Percentiles rank a stretch among this genome's conserved stretches.
phyloP scores from a whole-genome alignment of 202 grass and related monocot genomes.

The Carex sylvatica region DNA sequence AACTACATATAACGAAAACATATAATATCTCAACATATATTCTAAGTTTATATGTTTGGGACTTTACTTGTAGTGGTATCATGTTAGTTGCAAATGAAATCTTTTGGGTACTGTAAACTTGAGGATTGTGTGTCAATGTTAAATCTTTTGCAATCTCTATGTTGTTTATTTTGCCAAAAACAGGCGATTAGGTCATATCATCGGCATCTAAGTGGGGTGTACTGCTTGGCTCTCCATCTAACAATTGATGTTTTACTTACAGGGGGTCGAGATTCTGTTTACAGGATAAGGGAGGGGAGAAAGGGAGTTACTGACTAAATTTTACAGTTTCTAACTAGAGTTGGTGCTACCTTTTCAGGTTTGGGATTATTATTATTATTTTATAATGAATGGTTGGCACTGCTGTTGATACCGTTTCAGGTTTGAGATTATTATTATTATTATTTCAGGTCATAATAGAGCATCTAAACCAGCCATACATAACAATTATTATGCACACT shows the following conservation, averaged over 20 bases:
- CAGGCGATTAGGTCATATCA: constrained; percentile 97
- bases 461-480: too few relatives aligned
- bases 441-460: too few relatives aligned
- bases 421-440: too few relatives aligned
- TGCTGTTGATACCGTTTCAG: too few relatives aligned
- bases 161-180: constrained; percentile 26
- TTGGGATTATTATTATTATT: too few relatives aligned
- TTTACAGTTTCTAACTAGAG: too few relatives aligned
- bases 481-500: too few relatives aligned
- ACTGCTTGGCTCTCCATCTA: constrained; percentile 92
- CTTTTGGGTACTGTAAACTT: background rate
- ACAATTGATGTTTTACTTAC: constrained; percentile 89
- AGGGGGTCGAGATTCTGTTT: constrained; percentile 97
- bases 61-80: background rate
- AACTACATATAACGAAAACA: too few relatives aligned
- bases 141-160: background rate
- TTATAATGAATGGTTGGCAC: too few relatives aligned
- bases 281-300: constrained; percentile 57
- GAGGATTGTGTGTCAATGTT: background rate
- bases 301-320: too few relatives aligned
- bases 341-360: constrained; percentile 43
- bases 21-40: too few relatives aligned
- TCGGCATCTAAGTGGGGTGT: constrained; percentile 95
- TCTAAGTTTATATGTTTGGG: too few relatives aligned
- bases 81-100: background rate